Percentiles rank a stretch among this genome's conserved stretches.
These are phyloP conservation scores for Mariannaea elegans DNA, from an alignment of 2,329 filamentous ascomycete genomes.

Conservation along the genomic window DNA sequence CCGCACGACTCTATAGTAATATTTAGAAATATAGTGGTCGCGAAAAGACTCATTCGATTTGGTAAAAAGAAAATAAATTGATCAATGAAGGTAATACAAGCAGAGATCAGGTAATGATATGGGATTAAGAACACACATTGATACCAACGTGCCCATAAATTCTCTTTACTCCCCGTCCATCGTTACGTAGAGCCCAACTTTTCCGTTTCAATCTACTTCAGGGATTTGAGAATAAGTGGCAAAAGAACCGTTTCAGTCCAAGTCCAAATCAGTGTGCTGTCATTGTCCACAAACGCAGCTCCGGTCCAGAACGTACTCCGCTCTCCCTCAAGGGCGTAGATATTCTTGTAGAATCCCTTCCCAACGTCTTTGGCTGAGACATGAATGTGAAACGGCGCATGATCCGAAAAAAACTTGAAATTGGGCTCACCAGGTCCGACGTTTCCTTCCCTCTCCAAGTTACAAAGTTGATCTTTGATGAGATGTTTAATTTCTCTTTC, in stretches of 20 bases:
- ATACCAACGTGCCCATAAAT: too few relatives aligned
- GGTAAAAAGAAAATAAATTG: too few relatives aligned
- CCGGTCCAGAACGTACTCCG: constrained; percentile 34
- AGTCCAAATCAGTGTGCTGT: constrained; percentile 11
- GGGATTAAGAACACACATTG: too few relatives aligned
- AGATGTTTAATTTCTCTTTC: constrained; percentile 11
- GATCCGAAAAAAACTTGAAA: constrained; percentile 19
- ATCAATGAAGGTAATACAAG: too few relatives aligned
- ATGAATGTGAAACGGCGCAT: constrained; percentile 27
- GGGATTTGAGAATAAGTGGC: neutral
- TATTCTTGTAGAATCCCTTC: constrained; percentile 20
- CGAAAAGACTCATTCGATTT: too few relatives aligned
- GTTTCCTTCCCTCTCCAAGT: neutral
- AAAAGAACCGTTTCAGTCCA: constrained; percentile 9
- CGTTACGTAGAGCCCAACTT: neutral
- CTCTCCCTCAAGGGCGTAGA: constrained; percentile 20
- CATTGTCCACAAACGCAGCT: constrained; percentile 6
- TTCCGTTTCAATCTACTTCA: neutral
- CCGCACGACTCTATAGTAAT: too few relatives aligned
- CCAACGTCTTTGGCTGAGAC: constrained; percentile 16
- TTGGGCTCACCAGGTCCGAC: neutral
- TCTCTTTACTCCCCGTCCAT: too few relatives aligned
- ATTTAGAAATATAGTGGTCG: too few relatives aligned
- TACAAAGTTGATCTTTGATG: constrained; percentile 20
- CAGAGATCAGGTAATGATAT: too few relatives aligned